Evolutionary conservation across 2,329 filamentous ascomycete species (phyloP), one percentile per base, ranked within the genome.

Genomic region (Microdochium bolleyi): DNA sequence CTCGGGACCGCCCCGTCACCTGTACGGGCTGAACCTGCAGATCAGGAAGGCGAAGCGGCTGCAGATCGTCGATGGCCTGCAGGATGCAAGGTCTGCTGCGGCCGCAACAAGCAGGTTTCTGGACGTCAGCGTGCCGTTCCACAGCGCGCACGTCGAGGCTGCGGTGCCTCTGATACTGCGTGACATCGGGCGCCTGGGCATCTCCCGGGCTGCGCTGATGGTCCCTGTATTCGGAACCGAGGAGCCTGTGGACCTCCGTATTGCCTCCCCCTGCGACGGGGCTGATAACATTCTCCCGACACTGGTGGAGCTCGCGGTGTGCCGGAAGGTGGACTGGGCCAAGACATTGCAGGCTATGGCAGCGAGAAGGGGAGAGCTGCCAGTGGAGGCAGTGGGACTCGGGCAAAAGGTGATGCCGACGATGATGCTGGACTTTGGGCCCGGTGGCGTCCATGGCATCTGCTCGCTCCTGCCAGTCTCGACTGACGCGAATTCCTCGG

Each of bases 161-260:
- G 66, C 64, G 3, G 58, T 58, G 1, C 55, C 57, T 7, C 55
- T 41, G 2, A 62, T 59, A 52, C 55, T 49, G n/a, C 49, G 49
- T 19, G 59, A 60, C 52, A 58, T 60, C 2, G 52, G 49, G 11
- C 53, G 60, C 8, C 56, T 65, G 1, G 52, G 24, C 3, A 60
- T 70, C 34, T 53, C 50, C 14, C 51, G 56, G 0, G 73, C 73
- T 32, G 77, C 78, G 30, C 74, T 89, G 21, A 52, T 46, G 8
- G 60, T 65, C 11, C 63, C 67, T 1, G 67, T 70, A 1, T 67
- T 64, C 54, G 60, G 63, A 34, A 68, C 63, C 3, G 52, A 54
- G 9, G 66, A 60, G 8, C 65, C 64, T 1, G 53, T 57, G 19
- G 64, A 69, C 49, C 55, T 69, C 19, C 57, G 59, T n/a, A n/a